These are phyloP conservation scores for Colletotrichum costaricense DNA, from an alignment of 2,329 filamentous ascomycete genomes.

Conservation along the genomic window DNA sequence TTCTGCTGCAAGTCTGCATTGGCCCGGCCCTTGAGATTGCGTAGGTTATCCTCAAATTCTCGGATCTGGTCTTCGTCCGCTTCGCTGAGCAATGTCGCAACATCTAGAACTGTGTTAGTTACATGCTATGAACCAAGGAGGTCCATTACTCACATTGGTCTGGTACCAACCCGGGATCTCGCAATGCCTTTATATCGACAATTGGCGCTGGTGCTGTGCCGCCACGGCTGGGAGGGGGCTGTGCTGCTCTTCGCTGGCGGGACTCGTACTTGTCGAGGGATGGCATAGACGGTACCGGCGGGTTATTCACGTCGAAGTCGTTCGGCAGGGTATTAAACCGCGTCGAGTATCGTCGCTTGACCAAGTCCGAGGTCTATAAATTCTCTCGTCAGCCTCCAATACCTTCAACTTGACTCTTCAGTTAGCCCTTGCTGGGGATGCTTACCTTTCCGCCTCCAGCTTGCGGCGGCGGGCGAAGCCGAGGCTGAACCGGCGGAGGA, in stretches of 20 bases:
- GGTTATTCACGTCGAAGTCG: conserved; percentile 75
- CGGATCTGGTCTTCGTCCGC: conserved; percentile 89
- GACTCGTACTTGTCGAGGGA: conserved; percentile 68
- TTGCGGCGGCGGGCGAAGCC: conserved; percentile 57
- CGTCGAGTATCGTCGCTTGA: conserved; percentile 94
- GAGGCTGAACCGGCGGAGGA: conserved; percentile 21
- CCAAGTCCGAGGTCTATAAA: conserved; percentile 78
- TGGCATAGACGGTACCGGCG: conserved; percentile 78
- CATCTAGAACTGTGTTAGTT: conserved; percentile 55
- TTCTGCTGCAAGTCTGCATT: conserved; percentile 91
- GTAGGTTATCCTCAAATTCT: conserved; percentile 81
- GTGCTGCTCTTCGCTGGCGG: conserved; percentile 57
- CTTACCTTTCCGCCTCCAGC: conserved; percentile 67
- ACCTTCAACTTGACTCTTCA: neutral
- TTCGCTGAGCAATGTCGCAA: conserved; percentile 79
- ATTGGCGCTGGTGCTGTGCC: conserved; percentile 66
- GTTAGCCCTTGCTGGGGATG: neutral
- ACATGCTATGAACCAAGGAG: neutral
- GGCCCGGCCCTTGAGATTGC: conserved; percentile 81
- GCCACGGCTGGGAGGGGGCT: conserved; percentile 64
- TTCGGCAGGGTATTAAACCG: conserved; percentile 84
- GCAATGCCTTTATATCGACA: conserved; percentile 81
- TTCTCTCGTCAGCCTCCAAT: neutral
- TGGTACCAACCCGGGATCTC: conserved; percentile 81
- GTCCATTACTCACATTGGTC: conserved; percentile 75